Evolutionary conservation across 805 yeast genomes (phyloP), one percentile per base, ranked within the genome.

Genomic region (Helenozyma baotianmanensis): DNA sequence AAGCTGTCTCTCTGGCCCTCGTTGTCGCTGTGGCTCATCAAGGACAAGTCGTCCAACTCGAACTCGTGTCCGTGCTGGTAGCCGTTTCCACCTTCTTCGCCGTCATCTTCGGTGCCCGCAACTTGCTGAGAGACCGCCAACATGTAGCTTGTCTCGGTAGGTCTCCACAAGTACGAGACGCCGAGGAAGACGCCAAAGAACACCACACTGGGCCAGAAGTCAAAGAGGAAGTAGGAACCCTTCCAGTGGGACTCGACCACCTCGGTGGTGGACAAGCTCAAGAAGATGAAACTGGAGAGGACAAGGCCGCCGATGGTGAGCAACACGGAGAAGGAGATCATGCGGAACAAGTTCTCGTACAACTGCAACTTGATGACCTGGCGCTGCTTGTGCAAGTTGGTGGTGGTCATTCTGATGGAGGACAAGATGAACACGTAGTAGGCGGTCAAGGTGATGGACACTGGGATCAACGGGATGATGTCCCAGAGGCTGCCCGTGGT

Each of bases 131-230:
- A 85, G 42, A 89, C 89, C 9, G 97, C 97, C 53, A 92, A 75
- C 76, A 94, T 81, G 51, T 89, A 84, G 37, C 96, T 88, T 25
- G 95, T 87, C 47, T 83, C 92, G 0, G 97, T 90, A 33, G 99
- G 99, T 60, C 98, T 81, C 98, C 98, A 92, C 42, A 92, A 75
- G 66, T 88, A 77, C 4, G 96, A 85, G 43, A 92, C 71, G 8
- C 88, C 76, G 49, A 82, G 74, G 56, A 92, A 89, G 23, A 89
- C 89, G 29, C 80, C 61, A 53, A 84, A 86, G 62, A 87, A 92
- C 10, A 88, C 81, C 30, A 87, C 72, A 30, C 95, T 80, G 24
- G 96, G 95, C 96, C 97, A 89, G 65, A 95, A 94, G 48, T 90
- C 96, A 27, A 82, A 72, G 33, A 87, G 61, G 50, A 92, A 87